These are phyloP conservation scores for Litsea cubeba DNA, from an alignment of 164 flowering plant genomes.

Conservation along the genomic window DNA sequence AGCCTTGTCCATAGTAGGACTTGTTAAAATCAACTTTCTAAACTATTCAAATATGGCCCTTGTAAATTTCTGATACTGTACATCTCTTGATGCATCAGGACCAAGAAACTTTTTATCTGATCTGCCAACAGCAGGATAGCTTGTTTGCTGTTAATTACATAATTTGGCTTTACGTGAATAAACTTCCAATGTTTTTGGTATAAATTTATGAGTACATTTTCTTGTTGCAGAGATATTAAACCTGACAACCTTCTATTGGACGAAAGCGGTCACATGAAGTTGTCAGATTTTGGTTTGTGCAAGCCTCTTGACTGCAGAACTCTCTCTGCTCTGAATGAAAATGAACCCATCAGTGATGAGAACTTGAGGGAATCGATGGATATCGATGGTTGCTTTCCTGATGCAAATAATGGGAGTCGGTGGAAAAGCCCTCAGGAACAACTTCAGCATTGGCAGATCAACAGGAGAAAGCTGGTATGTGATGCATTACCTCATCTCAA, in stretches of 20 bases:
- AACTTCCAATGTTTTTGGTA: background rate
- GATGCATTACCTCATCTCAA: background rate
- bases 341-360: constrained; percentile 67
- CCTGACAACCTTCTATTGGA: constrained; percentile 96
- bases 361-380: constrained; percentile 75
- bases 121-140: too few species aligned
- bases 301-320: constrained; percentile 83
- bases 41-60: too few species aligned
- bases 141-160: background rate
- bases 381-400: constrained; percentile 52
- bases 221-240: constrained; percentile 72
- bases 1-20: too few species aligned
- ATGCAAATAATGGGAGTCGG: constrained; percentile 43
- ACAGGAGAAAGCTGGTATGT: constrained; percentile 75
- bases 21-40: too few species aligned
- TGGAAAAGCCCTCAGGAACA: constrained; percentile 86
- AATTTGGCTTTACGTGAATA: background rate
- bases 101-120: too few species aligned
- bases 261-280: constrained; percentile 89
- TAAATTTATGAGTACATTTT: background rate
- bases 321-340: constrained; percentile 60
- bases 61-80: too few species aligned
- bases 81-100: too few species aligned
- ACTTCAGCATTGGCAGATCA: constrained; percentile 91
- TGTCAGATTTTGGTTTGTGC: constrained; percentile 98